phyloP scores from a whole-genome alignment of 495 filamentous ascomycete genomes.

The Letharia columbiana region DNA sequence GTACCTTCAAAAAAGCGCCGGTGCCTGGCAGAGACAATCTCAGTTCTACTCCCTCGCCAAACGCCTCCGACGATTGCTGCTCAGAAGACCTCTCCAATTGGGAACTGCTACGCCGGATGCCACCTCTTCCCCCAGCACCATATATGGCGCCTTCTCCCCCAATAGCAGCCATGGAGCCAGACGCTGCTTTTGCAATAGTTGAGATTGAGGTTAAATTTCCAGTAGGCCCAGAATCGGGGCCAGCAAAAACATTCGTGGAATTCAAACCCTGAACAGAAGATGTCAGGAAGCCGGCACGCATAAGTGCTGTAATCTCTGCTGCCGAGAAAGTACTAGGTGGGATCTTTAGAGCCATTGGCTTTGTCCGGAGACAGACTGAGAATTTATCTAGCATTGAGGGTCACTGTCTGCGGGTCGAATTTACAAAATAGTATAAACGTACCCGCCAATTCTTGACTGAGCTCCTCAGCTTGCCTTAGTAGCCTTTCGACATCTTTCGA shows the following conservation, averaged over 20 bases:
- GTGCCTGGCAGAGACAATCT: slow-evolving; percentile 61
- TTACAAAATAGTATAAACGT: slow-evolving; percentile 6
- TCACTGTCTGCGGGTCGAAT: neutral
- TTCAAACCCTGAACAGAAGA: slow-evolving; percentile 39
- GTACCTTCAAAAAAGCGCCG: slow-evolving; percentile 56
- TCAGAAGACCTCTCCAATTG: slow-evolving; percentile 20
- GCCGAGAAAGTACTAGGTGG: slow-evolving; percentile 38
- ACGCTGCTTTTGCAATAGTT: slow-evolving; percentile 46
- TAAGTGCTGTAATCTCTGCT: slow-evolving; percentile 49
- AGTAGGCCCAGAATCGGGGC: slow-evolving; percentile 38
- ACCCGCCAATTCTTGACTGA: slow-evolving; percentile 47
- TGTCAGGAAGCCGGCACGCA: slow-evolving; percentile 66
- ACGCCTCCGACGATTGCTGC: slow-evolving; percentile 13
- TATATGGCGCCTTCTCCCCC: slow-evolving; percentile 51
- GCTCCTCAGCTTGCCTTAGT: slow-evolving; percentile 35
- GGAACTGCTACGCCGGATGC: slow-evolving; percentile 14
- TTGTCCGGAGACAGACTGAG: slow-evolving; percentile 41
- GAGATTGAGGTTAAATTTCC: slow-evolving; percentile 45
- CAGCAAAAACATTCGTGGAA: slow-evolving; percentile 43
- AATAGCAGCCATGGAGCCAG: slow-evolving; percentile 55
- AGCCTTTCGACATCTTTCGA: slow-evolving; percentile 52
- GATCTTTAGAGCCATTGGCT: slow-evolving; percentile 48
- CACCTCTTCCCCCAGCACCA: slow-evolving; percentile 44
- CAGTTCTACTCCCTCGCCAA: slow-evolving; percentile 20
- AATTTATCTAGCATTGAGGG: slow-evolving; percentile 41